These are phyloP conservation scores for Neurospora discreta DNA, from an alignment of 495 filamentous ascomycete genomes.

Conservation along the genomic window DNA sequence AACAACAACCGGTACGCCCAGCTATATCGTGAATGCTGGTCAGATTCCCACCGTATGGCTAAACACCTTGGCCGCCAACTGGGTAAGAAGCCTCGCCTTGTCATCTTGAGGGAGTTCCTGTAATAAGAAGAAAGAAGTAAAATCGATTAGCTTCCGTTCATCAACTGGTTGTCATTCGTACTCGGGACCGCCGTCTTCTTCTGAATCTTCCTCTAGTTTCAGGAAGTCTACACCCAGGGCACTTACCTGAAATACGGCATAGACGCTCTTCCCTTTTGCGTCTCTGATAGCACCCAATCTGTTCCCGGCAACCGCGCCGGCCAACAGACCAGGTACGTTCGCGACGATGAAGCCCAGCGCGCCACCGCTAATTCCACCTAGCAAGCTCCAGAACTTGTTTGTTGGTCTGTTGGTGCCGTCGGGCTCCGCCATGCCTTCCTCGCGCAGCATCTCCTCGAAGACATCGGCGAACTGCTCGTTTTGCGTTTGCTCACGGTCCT, in stretches of 20 bases:
- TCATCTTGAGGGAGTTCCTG: slow-evolving; percentile 68
- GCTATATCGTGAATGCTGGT: background rate
- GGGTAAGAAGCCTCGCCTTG: slow-evolving; percentile 63
- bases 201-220: background rate
- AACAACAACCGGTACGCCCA: background rate
- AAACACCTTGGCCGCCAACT: slow-evolving; percentile 64
- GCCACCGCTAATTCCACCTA: slow-evolving; percentile 79
- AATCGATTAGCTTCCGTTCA: background rate
- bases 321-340: slow-evolving; percentile 79
- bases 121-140: background rate
- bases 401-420: slow-evolving; percentile 44
- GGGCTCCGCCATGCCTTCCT: slow-evolving; percentile 69
- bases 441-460: slow-evolving; percentile 96
- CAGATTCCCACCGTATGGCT: slow-evolving; percentile 39
- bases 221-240: slow-evolving; percentile 3
- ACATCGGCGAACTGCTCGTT: slow-evolving; percentile 77
- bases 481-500: slow-evolving; percentile 32
- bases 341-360: slow-evolving; percentile 91
- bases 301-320: slow-evolving; percentile 89
- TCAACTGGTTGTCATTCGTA: background rate
- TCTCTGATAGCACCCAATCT: slow-evolving; percentile 79
- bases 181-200: background rate
- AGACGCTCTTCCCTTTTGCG: slow-evolving; percentile 88
- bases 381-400: slow-evolving; percentile 70
- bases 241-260: slow-evolving; percentile 62